Percentiles rank a stretch among this genome's conserved stretches.
Evolutionary conservation across 2,329 filamentous ascomycete genomes (phyloP).

Genomic region (Ilyonectria destructans): DNA sequence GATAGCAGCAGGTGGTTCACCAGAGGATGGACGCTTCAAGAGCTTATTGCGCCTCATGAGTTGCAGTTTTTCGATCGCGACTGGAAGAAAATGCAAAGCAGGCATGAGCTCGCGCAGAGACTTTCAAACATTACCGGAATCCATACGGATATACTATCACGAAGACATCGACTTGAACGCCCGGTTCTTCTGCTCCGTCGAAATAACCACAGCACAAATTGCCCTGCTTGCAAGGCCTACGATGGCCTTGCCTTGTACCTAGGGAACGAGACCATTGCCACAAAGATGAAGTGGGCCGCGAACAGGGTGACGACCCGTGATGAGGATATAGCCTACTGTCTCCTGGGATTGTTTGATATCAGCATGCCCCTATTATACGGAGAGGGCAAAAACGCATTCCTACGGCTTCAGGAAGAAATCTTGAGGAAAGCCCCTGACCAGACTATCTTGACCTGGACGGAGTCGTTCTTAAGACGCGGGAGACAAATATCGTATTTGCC

Average conservation of each 20-base stretch:
- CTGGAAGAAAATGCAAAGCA: slow-evolving; percentile 40
- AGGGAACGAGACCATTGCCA: slow-evolving; percentile 45
- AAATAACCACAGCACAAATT: slow-evolving; percentile 36
- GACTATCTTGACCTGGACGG: slow-evolving; percentile 51
- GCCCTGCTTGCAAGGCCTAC: slow-evolving; percentile 34
- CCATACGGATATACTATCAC: slow-evolving; percentile 1
- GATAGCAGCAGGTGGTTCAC: slow-evolving; percentile 47
- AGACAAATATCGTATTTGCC: slow-evolving; percentile 6
- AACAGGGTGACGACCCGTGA: slow-evolving; percentile 49
- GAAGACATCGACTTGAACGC: slow-evolving; percentile 7
- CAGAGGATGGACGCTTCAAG: slow-evolving; percentile 21
- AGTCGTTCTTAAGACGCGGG: slow-evolving; percentile 1
- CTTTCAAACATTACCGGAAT: slow-evolving; percentile 45
- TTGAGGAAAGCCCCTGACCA: slow-evolving; percentile 53
- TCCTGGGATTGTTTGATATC: slow-evolving; percentile 55
- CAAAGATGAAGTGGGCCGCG: slow-evolving; percentile 55
- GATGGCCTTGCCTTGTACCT: slow-evolving; percentile 9
- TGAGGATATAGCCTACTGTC: slow-evolving; percentile 54
- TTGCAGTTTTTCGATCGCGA: slow-evolving; percentile 46
- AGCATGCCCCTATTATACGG: slow-evolving; percentile 57
- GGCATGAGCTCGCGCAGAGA: slow-evolving; percentile 33
- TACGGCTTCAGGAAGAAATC: slow-evolving; percentile 55
- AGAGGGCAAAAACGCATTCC: slow-evolving; percentile 54
- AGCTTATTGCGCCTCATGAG: slow-evolving; percentile 45
- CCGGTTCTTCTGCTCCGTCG: slow-evolving; percentile 34